A percentile compares a stretch with the other conserved stretches of the same genome.
Evolutionary conservation across 1,284 basidiomycete genomes (phyloP).

Genomic region (Marasmius sp.): DNA sequence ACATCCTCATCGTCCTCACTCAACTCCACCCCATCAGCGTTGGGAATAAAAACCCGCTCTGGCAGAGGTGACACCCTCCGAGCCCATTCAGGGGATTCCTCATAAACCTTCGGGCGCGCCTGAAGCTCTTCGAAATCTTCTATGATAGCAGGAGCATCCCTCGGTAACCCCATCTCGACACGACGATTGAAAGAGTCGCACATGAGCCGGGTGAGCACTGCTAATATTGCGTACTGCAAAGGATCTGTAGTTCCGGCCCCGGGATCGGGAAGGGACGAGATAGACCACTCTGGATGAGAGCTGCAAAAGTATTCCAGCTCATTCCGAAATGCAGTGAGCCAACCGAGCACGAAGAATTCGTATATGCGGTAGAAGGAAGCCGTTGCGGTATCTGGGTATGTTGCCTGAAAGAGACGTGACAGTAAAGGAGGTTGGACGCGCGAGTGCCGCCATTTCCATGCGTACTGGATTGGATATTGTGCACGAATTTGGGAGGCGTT

Average conservation of each 20-base stretch:
- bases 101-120: slow-evolving; percentile 29
- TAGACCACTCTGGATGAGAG: slow-evolving; percentile 20
- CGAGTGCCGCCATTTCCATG: background rate
- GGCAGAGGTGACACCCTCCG: slow-evolving; percentile 19
- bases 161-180: slow-evolving; percentile 29
- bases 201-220: slow-evolving; percentile 28
- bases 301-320: slow-evolving; percentile 28
- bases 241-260: slow-evolving; percentile 21
- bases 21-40: slow-evolving; percentile 16
- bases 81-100: slow-evolving; percentile 28
- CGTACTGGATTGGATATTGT: background rate
- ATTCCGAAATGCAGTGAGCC: slow-evolving; percentile 23
- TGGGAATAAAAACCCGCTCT: slow-evolving; percentile 21
- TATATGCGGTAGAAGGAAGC: slow-evolving; percentile 27
- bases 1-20: slow-evolving; percentile 19
- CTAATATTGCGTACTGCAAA: slow-evolving; percentile 28
- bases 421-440: background rate
- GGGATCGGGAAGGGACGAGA: slow-evolving; percentile 27
- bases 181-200: slow-evolving; percentile 33
- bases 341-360: slow-evolving; percentile 22
- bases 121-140: slow-evolving; percentile 28
- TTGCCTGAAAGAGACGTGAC: background rate
- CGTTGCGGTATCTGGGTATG: slow-evolving; percentile 6
- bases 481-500: background rate
- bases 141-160: slow-evolving; percentile 30